Evolutionary conservation across 2,329 filamentous ascomycete species (phyloP).

Genomic region (Alternaria ventricosa): DNA sequence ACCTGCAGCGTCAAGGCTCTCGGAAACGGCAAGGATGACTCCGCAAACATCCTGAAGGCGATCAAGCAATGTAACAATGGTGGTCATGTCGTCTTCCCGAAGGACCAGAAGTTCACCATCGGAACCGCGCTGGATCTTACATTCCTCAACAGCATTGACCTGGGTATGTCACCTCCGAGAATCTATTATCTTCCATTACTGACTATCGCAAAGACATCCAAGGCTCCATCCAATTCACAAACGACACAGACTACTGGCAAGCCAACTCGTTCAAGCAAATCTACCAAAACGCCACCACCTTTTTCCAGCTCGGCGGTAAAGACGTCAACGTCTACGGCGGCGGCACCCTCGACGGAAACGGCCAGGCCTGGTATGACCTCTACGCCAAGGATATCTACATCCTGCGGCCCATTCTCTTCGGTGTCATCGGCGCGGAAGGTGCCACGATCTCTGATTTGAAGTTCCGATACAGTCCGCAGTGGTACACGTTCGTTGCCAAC

Average conservation of each 20-base stretch:
- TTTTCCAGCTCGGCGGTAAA: conserved; percentile 70
- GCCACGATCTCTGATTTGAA: conserved; percentile 66
- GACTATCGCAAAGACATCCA: conserved; percentile 56
- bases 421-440: conserved; percentile 63
- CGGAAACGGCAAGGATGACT: conserved; percentile 57
- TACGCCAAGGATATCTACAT: conserved; percentile 65
- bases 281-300: conserved; percentile 71
- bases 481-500: conserved; percentile 71
- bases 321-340: conserved; percentile 73
- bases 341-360: conserved; percentile 68
- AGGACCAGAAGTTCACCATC: conserved; percentile 64
- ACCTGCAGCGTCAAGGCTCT: conserved; percentile 49
- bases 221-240: conserved; percentile 67
- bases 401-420: conserved; percentile 65
- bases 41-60: conserved; percentile 60
- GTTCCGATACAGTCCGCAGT: conserved; percentile 66
- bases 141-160: conserved; percentile 68
- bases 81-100: conserved; percentile 65
- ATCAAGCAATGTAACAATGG: conserved; percentile 67
- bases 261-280: conserved; percentile 67
- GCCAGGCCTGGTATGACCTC: conserved; percentile 69
- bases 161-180: conserved; percentile 50
- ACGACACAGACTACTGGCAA: conserved; percentile 74
- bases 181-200: background rate
- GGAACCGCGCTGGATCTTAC: conserved; percentile 70